Evolutionary conservation across 1,284 basidiomycete species (phyloP).

Genomic region (Tranzscheliella williamsii): DNA sequence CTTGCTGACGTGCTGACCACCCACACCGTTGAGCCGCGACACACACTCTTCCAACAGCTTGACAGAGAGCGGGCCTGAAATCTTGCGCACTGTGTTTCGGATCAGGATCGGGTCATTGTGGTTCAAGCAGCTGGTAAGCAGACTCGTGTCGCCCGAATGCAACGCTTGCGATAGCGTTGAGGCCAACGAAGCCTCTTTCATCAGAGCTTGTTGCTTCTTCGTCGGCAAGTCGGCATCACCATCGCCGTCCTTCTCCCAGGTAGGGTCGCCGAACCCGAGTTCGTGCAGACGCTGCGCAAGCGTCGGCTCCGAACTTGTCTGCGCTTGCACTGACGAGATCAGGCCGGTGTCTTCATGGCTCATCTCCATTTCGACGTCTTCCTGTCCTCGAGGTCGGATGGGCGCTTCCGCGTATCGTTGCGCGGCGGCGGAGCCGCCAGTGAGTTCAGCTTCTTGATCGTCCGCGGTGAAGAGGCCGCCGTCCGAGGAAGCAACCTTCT

Average conservation of each 20-base stretch:
- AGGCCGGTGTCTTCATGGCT: constrained; percentile 11
- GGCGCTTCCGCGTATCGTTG: constrained; percentile 47
- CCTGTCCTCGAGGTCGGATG: constrained; percentile 18
- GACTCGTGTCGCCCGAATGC: constrained; percentile 86
- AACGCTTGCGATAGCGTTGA: constrained; percentile 94
- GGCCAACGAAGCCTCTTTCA: constrained; percentile 85
- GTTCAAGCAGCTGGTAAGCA: constrained; percentile 82
- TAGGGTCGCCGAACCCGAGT: constrained; percentile 33
- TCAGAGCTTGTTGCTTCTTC: constrained; percentile 54
- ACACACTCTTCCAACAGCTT: constrained; percentile 86
- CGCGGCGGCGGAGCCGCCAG: constrained; percentile 21
- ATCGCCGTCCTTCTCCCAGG: constrained; percentile 20
- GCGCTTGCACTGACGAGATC: neutral
- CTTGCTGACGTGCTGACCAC: constrained; percentile 64
- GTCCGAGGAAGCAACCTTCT: constrained; percentile 2
- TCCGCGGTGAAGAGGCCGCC: constrained; percentile 16
- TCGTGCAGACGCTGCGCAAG: constrained; percentile 48
- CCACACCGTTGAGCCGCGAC: constrained; percentile 78
- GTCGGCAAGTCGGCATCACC: constrained; percentile 28
- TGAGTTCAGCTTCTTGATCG: constrained; percentile 24
- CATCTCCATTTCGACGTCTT: constrained; percentile 18
- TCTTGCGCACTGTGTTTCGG: constrained; percentile 80
- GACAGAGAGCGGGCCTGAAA: constrained; percentile 87
- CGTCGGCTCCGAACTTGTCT: constrained; percentile 32
- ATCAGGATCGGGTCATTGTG: constrained; percentile 83